A percentile compares a stretch with the other conserved stretches of the same genome.
These are phyloP conservation scores for Botrytis sinoallii DNA, from an alignment of 2,329 filamentous ascomycete species.

Conservation along the genomic window DNA sequence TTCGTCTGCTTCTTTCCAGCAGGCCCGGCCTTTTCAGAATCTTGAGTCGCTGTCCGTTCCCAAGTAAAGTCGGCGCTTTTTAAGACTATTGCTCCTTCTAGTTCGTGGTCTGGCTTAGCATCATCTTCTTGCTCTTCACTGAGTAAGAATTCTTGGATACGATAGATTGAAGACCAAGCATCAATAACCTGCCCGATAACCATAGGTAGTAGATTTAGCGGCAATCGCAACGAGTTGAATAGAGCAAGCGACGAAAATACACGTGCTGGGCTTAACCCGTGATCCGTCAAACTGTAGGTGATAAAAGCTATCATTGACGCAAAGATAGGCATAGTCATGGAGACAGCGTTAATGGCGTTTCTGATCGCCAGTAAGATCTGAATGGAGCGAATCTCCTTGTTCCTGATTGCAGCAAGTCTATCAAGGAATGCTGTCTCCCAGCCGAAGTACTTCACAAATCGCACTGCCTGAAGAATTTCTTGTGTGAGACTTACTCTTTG, in stretches of 20 bases:
- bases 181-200: constrained; percentile 89
- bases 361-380: constrained; percentile 73
- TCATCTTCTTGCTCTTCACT: constrained; percentile 82
- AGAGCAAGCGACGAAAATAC: constrained; percentile 92
- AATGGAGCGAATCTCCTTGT: constrained; percentile 76
- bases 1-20: constrained; percentile 57
- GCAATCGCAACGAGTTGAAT: constrained; percentile 88
- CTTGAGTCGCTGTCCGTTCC: constrained; percentile 65
- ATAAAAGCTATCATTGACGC: constrained; percentile 95
- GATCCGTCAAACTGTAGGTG: constrained; percentile 66
- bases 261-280: constrained; percentile 67
- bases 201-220: constrained; percentile 82
- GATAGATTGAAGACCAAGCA: constrained; percentile 77
- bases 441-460: constrained; percentile 95
- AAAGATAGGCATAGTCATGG: constrained; percentile 71
- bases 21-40: constrained; percentile 42
- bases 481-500: constrained; percentile 88
- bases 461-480: constrained; percentile 84
- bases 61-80: constrained; percentile 78
- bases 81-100: constrained; percentile 69
- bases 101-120: constrained; percentile 52
- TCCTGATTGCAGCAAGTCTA: constrained; percentile 70
- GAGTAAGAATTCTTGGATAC: constrained; percentile 83
- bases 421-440: constrained; percentile 88
- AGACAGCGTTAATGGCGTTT: constrained; percentile 60